Conservation (phyloP, 2,329 filamentous ascomycete species). For the Pestalotiopsis fici region DNA sequence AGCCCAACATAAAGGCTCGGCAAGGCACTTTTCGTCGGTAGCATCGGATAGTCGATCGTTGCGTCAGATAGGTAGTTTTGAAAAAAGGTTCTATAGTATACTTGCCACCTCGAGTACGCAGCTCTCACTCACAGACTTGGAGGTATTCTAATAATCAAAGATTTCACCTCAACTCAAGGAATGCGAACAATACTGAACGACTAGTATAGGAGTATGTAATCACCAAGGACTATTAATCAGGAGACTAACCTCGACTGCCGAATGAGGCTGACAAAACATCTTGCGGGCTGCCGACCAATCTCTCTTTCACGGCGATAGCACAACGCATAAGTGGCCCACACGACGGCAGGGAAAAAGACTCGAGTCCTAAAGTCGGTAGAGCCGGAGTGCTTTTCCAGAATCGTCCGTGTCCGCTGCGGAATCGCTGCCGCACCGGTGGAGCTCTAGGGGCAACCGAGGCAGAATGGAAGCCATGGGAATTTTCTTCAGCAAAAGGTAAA, state of each 20-base stretch:
- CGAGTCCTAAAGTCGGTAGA: not conserved
- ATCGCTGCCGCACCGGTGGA: not conserved
- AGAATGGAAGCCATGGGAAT: not conserved
- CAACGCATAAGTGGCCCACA: not conserved
- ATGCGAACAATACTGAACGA: too few species aligned
- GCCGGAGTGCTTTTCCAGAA: constrained; percentile 5
- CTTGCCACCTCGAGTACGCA: not conserved
- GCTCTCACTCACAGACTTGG: not conserved
- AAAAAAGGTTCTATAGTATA: not conserved
- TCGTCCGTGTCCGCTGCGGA: not conserved
- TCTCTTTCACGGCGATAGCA: not conserved
- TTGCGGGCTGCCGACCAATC: not conserved
- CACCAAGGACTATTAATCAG: not conserved
- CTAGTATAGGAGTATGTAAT: too few species aligned
- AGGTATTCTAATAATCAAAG: too few species aligned
- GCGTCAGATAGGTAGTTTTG: not conserved
- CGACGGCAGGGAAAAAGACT: not conserved
- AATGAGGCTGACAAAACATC: not conserved
- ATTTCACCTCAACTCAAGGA: too few species aligned
- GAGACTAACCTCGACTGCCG: too few species aligned
- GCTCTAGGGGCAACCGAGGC: not conserved
- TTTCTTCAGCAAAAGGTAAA: not conserved
- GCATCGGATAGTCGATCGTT: not conserved
- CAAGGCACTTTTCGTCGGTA: not conserved
- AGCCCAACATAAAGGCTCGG: not conserved